These are phyloP conservation scores for Cyclostephanos tholiformis DNA, from an alignment of 108 stramenopile species.

Conservation along the genomic window DNA sequence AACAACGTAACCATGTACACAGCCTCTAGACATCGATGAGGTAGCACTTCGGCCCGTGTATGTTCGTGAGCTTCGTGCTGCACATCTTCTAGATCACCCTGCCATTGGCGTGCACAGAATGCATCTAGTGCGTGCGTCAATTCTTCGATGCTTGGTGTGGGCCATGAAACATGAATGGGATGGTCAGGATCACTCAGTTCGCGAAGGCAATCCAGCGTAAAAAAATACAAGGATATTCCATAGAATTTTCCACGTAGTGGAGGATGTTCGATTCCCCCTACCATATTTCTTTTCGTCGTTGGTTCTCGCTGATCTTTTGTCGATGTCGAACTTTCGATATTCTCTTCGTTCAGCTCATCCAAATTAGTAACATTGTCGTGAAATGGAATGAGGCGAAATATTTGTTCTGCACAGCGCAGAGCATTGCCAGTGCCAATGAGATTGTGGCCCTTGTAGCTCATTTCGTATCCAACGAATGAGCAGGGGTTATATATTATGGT, in stretches of 20 bases:
- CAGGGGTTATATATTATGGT: slow-evolving; percentile 74
- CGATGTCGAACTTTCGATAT: slow-evolving; percentile 24
- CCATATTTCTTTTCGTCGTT: slow-evolving; percentile 46
- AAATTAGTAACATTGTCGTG: slow-evolving; percentile 64
- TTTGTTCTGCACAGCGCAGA: slow-evolving; percentile 65
- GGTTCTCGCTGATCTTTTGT: slow-evolving; percentile 13
- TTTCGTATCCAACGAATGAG: slow-evolving; percentile 69
- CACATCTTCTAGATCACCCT: slow-evolving; percentile 73
- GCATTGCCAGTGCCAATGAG: slow-evolving; percentile 82
- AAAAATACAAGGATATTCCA: slow-evolving; percentile 93
- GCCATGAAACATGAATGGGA: slow-evolving; percentile 78
- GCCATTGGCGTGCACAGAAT: slow-evolving; percentile 82
- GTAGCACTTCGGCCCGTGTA: slow-evolving; percentile 77
- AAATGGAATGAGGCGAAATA: slow-evolving; percentile 77
- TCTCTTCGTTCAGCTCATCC: slow-evolving; percentile 53
- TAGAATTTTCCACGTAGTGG: slow-evolving; percentile 84
- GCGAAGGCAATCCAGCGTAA: slow-evolving; percentile 88
- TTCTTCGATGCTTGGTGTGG: slow-evolving; percentile 82
- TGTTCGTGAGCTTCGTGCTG: slow-evolving; percentile 70
- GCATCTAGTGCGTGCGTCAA: slow-evolving; percentile 77
- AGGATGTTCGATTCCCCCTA: slow-evolving; percentile 87
- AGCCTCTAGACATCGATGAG: slow-evolving; percentile 85
- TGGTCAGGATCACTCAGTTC: slow-evolving; percentile 69
- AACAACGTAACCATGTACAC: slow-evolving; percentile 90
- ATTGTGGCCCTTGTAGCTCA: slow-evolving; percentile 57